phyloP scores from a whole-genome alignment of 768 basidiomycete species.

The Lactifluus volemus region DNA sequence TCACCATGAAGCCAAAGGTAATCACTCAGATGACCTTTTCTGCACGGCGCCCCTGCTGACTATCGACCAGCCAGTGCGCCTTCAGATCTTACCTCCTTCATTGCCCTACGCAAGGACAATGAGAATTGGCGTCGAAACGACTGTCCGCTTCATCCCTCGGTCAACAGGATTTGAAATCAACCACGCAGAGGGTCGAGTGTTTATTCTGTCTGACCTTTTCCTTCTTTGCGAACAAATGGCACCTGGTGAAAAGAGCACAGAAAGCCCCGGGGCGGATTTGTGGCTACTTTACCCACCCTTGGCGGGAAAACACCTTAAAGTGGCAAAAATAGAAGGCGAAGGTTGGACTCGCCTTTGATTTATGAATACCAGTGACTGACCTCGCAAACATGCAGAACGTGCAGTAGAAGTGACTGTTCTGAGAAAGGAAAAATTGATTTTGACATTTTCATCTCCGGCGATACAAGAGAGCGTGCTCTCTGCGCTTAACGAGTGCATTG shows the following conservation, averaged over 20 bases:
- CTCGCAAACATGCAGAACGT: constrained; percentile 40
- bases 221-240: constrained; percentile 82
- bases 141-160: constrained; percentile 69
- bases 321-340: constrained; percentile 51
- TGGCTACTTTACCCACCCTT: constrained; percentile 92
- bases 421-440: constrained; percentile 72
- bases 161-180: constrained; percentile 65
- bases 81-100: constrained; percentile 80
- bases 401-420: constrained; percentile 73
- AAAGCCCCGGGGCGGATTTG: constrained; percentile 62
- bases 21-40: constrained; percentile 13
- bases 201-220: constrained; percentile 89
- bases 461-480: constrained; percentile 53
- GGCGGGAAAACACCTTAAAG: constrained; percentile 84
- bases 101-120: constrained; percentile 74
- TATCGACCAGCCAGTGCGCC: constrained; percentile 64
- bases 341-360: constrained; percentile 33
- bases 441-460: constrained; percentile 52
- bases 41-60: not conserved
- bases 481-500: constrained; percentile 78
- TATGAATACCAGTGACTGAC: not conserved
- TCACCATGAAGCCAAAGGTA: constrained; percentile 92
- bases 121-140: constrained; percentile 60
- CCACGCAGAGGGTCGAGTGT: constrained; percentile 74
- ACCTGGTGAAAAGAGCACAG: constrained; percentile 43